Percentiles rank a stretch among this genome's conserved stretches.
Evolutionary conservation across 2,329 filamentous ascomycete genomes (phyloP).

Genomic region (Colletotrichum magnum): DNA sequence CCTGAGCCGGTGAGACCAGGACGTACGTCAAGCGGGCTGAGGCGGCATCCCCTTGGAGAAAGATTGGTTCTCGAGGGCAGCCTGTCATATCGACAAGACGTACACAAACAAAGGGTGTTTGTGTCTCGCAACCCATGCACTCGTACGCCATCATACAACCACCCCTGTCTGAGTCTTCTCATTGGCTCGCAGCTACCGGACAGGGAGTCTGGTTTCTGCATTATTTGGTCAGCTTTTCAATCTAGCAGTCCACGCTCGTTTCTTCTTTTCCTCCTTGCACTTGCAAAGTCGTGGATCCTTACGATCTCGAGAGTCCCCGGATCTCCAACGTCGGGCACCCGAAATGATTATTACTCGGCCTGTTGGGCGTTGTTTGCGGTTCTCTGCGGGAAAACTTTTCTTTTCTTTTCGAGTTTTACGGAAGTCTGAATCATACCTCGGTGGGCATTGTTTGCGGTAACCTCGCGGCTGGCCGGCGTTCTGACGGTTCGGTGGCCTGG

Average conservation of each 20-base stretch:
- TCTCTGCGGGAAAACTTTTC: neutral
- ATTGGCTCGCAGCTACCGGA: constrained; percentile 24
- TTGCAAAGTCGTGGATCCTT: constrained; percentile 22
- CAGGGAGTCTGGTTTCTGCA: constrained; percentile 21
- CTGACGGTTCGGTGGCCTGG: constrained; percentile 8
- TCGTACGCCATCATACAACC: constrained; percentile 9
- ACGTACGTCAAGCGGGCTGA: constrained; percentile 36
- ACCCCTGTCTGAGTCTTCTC: constrained; percentile 15
- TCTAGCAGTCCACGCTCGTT: constrained; percentile 31
- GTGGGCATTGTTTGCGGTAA: constrained; percentile 21
- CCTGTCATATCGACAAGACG: constrained; percentile 20
- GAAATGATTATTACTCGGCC: neutral
- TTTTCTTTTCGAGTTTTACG: constrained; percentile 15
- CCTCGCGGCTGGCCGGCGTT: constrained; percentile 25
- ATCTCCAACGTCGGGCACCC: constrained; percentile 33
- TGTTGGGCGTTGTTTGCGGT: neutral
- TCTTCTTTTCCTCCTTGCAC: constrained; percentile 28
- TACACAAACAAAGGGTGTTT: constrained; percentile 19
- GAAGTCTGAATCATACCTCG: neutral
- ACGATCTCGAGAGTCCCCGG: constrained; percentile 18
- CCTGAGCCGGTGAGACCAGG: constrained; percentile 23
- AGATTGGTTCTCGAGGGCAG: constrained; percentile 18
- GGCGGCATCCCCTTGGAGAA: constrained; percentile 22
- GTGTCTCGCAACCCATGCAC: constrained; percentile 33
- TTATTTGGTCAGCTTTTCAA: constrained; percentile 24